Percentiles rank a stretch among this genome's conserved stretches.
These are phyloP conservation scores for Monilinia vaccinii-corymbosi DNA, from an alignment of 2,329 filamentous ascomycete species.

Conservation along the genomic window DNA sequence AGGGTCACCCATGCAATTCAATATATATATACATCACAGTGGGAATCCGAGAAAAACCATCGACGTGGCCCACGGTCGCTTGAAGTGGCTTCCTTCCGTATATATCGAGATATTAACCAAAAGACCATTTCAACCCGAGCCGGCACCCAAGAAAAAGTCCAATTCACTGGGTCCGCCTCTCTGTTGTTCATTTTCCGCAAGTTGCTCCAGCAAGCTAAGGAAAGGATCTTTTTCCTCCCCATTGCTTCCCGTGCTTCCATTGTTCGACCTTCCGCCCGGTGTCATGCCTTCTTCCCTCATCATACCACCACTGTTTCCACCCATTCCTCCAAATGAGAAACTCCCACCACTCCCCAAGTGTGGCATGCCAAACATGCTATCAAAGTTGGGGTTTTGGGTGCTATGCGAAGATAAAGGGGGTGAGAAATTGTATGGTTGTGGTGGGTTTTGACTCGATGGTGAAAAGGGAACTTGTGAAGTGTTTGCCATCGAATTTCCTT, in stretches of 20 bases:
- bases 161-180: conserved; percentile 63
- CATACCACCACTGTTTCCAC: conserved; percentile 36
- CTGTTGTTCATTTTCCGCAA: conserved; percentile 70
- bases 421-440: conserved; percentile 7
- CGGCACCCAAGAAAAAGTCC: conserved; percentile 59
- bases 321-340: conserved; percentile 33
- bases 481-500: conserved; percentile 1
- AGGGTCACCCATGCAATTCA: background rate
- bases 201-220: conserved; percentile 66
- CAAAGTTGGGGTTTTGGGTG: conserved; percentile 34
- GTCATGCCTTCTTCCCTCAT: conserved; percentile 32
- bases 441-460: conserved; percentile 17
- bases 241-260: conserved; percentile 40
- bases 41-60: too few relatives aligned
- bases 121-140: background rate
- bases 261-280: conserved; percentile 40
- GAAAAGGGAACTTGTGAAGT: conserved; percentile 26
- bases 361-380: conserved; percentile 51
- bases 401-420: conserved; percentile 20
- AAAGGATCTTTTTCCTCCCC: conserved; percentile 73
- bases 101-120: background rate
- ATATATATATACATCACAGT: too few relatives aligned
- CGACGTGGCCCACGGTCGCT: background rate
- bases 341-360: conserved; percentile 43
- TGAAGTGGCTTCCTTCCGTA: background rate